A percentile compares a stretch with the other conserved stretches of the same genome.
Conservation (phyloP, 495 filamentous ascomycete species). For the Penicillium nucicola region DNA sequence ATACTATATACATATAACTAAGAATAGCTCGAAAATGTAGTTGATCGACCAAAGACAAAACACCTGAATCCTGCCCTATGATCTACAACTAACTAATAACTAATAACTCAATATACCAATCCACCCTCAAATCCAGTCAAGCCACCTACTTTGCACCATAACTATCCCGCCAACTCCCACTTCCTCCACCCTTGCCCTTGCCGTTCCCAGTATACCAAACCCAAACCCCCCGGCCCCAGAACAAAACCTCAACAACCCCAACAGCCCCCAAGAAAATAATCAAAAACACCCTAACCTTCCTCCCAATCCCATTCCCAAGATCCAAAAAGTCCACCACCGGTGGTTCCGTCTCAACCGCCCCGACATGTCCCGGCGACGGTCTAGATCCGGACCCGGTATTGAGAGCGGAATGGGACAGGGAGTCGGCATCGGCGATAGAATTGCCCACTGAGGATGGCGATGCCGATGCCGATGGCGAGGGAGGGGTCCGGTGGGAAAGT, state of each 20-base stretch:
- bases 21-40: no score
- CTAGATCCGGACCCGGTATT: not conserved
- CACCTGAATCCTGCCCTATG: no score
- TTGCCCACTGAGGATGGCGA: no score
- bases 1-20: no score
- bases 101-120: no score
- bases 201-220: slow-evolving; percentile 44
- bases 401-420: not conserved
- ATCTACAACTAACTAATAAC: no score
- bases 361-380: not conserved
- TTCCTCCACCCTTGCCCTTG: no score
- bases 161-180: not conserved
- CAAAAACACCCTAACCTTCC: slow-evolving; percentile 18
- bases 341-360: not conserved
- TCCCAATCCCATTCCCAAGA: slow-evolving; percentile 13
- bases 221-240: slow-evolving; percentile 66
- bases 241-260: slow-evolving; percentile 59
- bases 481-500: no score
- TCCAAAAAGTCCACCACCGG: slow-evolving; percentile 7
- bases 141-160: not conserved
- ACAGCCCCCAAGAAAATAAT: slow-evolving; percentile 12
- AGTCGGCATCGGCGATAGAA: not conserved
- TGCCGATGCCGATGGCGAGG: no score
- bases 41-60: no score
- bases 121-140: no score